Base-by-base conservation (phyloP, 2,329 filamentous ascomycete species). In the Penicillium sp. region DNA sequence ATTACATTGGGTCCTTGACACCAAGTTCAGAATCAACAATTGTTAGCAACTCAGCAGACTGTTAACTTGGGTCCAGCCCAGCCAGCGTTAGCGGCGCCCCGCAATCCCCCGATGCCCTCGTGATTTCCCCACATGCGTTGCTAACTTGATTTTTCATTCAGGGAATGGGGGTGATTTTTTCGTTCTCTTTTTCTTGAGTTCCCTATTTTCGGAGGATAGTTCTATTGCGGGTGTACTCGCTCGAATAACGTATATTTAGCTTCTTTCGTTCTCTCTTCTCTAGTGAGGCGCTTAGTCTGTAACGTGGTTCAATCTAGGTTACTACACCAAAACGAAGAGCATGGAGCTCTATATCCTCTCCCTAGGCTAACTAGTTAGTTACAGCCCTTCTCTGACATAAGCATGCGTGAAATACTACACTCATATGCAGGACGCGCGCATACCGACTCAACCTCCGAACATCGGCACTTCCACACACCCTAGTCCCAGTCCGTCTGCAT, bases 101-200 rank as follows among this genome's bases (percentile, higher is more conserved):
- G 57, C 56, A 60, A 60, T 55, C 39, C 51, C 52, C 54, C 54
- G 53, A 60, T 48, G 57, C 20, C 53, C 53, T 59, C 54, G 59
- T 62, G 52, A 55, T 60, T 39, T 50, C 53, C 60, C 55, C 55
- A 47, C 49, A 47, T 52, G 35, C n/a, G n/a, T 39, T 17, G 20
- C 28, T 25, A 8, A 4, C 45, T 48, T 6, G 45, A 34, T 34
- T 31, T 34, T n/a, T 28, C 25, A 34, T 48, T 12, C 15, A 45
- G 28, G 22, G 42, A 22, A 45, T 3, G 22, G 42, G 12, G 42
- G 14, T 12, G 20, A 25, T 28, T 45, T 45, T 28, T 28, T 28
- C 5, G 0, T n/a, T 45, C 17, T 4, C 2, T n/a, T 45, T 31
- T 31, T 14, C 4, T 47, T 28, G 3, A 1, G 11, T 5, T 25